These are phyloP conservation scores for Wickerhamomyces silvicola DNA, from an alignment of 805 yeast species.

Conservation along the genomic window DNA sequence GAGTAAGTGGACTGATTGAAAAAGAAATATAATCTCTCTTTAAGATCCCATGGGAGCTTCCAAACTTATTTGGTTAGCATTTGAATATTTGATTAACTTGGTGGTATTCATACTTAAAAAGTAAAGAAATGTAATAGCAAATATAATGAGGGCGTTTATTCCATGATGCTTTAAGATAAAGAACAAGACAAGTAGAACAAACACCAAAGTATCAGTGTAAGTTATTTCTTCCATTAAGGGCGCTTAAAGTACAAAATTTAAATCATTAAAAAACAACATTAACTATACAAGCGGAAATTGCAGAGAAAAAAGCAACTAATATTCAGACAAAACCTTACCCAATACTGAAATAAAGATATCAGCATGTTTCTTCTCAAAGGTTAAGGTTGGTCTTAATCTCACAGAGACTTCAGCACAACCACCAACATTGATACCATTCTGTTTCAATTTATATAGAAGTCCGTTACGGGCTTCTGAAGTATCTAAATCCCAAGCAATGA, in stretches of 20 bases:
- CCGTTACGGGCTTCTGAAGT: constrained; percentile 49
- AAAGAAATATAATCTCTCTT: neutral
- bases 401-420: constrained; percentile 78
- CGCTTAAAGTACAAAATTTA: too few relatives aligned
- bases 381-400: constrained; percentile 74
- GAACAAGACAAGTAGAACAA: too few relatives aligned
- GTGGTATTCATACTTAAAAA: too few relatives aligned
- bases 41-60: neutral
- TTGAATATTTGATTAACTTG: too few relatives aligned
- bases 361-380: constrained; percentile 76
- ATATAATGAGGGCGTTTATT: neutral
- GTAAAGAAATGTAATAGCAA: too few relatives aligned
- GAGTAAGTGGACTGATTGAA: constrained; percentile 1
- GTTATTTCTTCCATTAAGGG: too few relatives aligned
- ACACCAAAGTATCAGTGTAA: too few relatives aligned
- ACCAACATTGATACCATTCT: constrained; percentile 70
- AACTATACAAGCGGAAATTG: neutral
- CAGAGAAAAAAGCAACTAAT: constrained; percentile 5
- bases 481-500: constrained; percentile 73
- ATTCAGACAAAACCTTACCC: constrained; percentile 26
- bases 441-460: constrained; percentile 54
- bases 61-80: too few relatives aligned
- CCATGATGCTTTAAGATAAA: neutral
- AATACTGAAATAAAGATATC: constrained; percentile 50
- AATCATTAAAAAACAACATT: too few relatives aligned